phyloP scores from a whole-genome alignment of 192 early-diverging fungal species.

The Gigaspora rosea region DNA sequence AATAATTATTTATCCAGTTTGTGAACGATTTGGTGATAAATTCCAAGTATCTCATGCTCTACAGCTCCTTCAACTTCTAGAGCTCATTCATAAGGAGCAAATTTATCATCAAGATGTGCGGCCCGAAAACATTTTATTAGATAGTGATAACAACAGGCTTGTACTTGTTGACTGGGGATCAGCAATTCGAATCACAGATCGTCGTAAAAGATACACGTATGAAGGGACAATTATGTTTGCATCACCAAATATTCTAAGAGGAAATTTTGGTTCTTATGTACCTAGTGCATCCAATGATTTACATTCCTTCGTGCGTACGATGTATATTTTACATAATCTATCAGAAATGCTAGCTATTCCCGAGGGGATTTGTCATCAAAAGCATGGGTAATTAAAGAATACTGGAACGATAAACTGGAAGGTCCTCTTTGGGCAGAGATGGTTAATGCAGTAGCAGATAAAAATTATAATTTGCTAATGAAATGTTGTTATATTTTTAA shows the following conservation, averaged over 20 bases:
- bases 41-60: neutral
- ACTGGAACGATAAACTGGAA: conserved; percentile 12
- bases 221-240: conserved; percentile 15
- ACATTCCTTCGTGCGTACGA: conserved; percentile 17
- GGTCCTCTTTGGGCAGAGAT: conserved; percentile 1
- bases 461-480: conserved; percentile 1
- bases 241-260: neutral
- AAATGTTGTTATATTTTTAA: conserved; percentile 24
- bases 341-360: conserved; percentile 13
- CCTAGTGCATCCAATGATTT: conserved; percentile 4
- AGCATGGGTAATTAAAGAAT: neutral
- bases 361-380: neutral
- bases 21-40: neutral
- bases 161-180: conserved; percentile 24
- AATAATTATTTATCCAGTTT: conserved; percentile 11
- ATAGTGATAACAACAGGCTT: conserved; percentile 4
- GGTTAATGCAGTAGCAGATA: neutral
- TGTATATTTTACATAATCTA: conserved; percentile 14
- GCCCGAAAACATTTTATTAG: conserved; percentile 10
- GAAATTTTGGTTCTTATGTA: neutral
- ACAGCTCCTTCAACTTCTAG: conserved; percentile 2
- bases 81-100: neutral
- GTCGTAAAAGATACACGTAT: neutral
- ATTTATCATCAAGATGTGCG: conserved; percentile 12
- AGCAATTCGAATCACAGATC: neutral